These are phyloP conservation scores for Cornus suecica DNA, from an alignment of 148 eudicot species.

Conservation along the genomic window DNA sequence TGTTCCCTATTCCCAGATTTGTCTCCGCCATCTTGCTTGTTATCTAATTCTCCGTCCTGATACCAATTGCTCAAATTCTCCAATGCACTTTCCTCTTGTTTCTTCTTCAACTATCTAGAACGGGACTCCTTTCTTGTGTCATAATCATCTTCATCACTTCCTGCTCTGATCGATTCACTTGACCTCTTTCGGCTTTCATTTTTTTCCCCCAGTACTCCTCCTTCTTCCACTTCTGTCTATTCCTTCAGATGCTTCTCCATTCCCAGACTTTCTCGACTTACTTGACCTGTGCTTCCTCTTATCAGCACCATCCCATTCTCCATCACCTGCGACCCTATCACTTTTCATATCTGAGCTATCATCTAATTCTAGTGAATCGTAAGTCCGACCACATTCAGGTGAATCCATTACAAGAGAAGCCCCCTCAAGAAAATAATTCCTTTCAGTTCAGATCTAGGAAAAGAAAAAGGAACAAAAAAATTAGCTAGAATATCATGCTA, in stretches of 20 bases:
- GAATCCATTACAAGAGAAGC: neutral
- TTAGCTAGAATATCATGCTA: too few species aligned
- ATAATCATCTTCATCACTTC: constrained; percentile 59
- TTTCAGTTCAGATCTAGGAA: neutral
- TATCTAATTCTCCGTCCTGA: constrained; percentile 68
- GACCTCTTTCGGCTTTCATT: constrained; percentile 51
- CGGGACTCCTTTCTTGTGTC: constrained; percentile 50
- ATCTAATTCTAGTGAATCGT: neutral
- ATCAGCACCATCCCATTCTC: constrained; percentile 54
- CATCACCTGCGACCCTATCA: constrained; percentile 42
- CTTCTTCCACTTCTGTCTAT: constrained; percentile 52
- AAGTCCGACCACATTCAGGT: neutral
- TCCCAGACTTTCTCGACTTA: constrained; percentile 50
- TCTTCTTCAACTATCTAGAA: constrained; percentile 49
- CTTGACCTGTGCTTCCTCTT: constrained; percentile 58
- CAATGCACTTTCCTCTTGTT: constrained; percentile 66
- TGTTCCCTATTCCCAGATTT: constrained; percentile 47
- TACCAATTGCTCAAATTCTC: constrained; percentile 85
- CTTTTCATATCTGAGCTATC: constrained; percentile 10
- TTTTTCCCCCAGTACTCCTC: constrained; percentile 56
- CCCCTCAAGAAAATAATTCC: neutral
- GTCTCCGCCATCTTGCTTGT: constrained; percentile 49
- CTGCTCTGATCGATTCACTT: constrained; percentile 54
- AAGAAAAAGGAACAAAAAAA: too few species aligned
- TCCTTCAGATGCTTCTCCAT: constrained; percentile 56